phyloP scores from a whole-genome alignment of 2,329 filamentous ascomycete species.

The Aspergillus intermedius region DNA sequence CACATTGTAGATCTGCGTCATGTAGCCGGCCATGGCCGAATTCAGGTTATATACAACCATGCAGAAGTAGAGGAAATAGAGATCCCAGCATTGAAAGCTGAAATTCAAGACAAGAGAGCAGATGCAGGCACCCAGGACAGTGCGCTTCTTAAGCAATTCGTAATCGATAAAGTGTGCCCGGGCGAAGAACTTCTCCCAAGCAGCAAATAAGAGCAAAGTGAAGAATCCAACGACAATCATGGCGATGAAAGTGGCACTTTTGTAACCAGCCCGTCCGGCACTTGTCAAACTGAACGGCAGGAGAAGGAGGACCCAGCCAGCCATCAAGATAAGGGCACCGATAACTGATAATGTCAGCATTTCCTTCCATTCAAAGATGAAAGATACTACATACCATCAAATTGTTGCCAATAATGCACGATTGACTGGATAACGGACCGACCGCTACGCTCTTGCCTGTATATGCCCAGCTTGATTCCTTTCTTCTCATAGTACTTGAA shows the following conservation, averaged over 20 bases:
- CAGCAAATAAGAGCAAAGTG: constrained; percentile 47
- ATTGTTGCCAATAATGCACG: constrained; percentile 52
- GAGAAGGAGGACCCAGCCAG: constrained; percentile 58
- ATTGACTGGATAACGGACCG: constrained; percentile 45
- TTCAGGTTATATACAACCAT: constrained; percentile 47
- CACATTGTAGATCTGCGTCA: constrained; percentile 48
- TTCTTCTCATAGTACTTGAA: constrained; percentile 53
- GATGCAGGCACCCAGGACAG: constrained; percentile 47
- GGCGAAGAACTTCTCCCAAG: constrained; percentile 51
- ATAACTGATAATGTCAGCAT: constrained; percentile 31
- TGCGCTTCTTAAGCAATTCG: constrained; percentile 44
- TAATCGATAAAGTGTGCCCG: constrained; percentile 51
- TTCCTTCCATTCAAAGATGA: not conserved
- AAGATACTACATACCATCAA: constrained; percentile 45
- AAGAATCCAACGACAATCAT: constrained; percentile 50
- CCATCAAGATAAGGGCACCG: constrained; percentile 54
- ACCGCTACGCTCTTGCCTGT: constrained; percentile 37
- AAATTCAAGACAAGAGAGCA: constrained; percentile 45
- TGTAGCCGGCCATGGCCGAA: constrained; percentile 40
- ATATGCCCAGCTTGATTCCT: constrained; percentile 50
- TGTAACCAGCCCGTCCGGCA: constrained; percentile 37
- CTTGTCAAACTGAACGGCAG: constrained; percentile 56
- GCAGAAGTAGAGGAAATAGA: constrained; percentile 50
- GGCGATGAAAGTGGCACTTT: constrained; percentile 43
- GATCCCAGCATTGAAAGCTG: constrained; percentile 48